Base-by-base conservation (phyloP, 1,139 yeast genomes). In the Taphrina flavorubra region DNA sequence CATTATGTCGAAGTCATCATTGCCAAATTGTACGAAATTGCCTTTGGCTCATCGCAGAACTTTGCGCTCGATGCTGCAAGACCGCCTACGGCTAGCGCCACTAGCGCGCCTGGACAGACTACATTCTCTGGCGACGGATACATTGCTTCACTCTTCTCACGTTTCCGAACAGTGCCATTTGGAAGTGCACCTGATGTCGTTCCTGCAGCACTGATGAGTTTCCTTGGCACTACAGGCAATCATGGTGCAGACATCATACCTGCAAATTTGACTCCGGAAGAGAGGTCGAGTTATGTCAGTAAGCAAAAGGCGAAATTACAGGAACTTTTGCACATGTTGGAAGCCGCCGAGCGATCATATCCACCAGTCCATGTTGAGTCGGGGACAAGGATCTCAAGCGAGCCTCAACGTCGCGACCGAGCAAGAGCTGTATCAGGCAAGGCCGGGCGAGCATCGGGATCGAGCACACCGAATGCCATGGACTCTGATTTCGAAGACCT, bases 401-500 rank as follows among this genome's bases (percentile, higher is more conserved):
- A 37, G 44, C 34, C 44, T 25, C 42, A 53, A n/a, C 59, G 59
- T 20, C 36, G 39, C 16, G 20, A 34, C 25, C 31, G 36, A 11
- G 34, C 53, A 20, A 44, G 47, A 44, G 53, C n/a, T 1, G 53
- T 20, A 11, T 49, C 53, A 3, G 31, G n/a, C 20, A 37, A 36
- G 42, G 13, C 11, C 16, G 58, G 56, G 18, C 31, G n/a, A 16
- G 65, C 46, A 49, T 37, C 57, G 47, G 51, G 59, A 42, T 44
- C 42, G 42, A 46, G 13, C 59, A 55, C 67, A 5, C 66, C 66
- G 11, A 47, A 13, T 13, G 42, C 36, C 6, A 31, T 51, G 16
- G 67, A 63, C 47, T 63, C 67, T 14, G 67, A 63, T n/a, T 63
- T 36, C 34, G 67, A 63, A 31, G 67, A 55, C 16, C 46, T 63